Conservation (phyloP, 2,329 filamentous ascomycete genomes). For the Dactylellina cionopaga region DNA sequence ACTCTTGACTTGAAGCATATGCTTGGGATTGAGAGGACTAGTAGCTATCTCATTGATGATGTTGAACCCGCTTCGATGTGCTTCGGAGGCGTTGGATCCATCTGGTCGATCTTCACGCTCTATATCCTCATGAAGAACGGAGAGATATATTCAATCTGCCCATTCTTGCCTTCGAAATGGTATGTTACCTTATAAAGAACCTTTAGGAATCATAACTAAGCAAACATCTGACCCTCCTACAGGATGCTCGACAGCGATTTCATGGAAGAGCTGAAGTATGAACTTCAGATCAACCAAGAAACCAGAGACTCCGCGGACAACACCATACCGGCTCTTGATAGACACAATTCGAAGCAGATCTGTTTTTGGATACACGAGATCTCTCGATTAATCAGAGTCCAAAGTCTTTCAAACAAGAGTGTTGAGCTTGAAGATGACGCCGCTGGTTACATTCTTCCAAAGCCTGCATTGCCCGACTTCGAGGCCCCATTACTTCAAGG, state of each 20-base stretch:
- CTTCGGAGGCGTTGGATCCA: conserved; percentile 80
- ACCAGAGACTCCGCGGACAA: conserved; percentile 32
- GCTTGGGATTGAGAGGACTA: conserved; percentile 75
- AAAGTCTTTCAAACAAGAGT: conserved; percentile 25
- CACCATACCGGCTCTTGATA: conserved; percentile 20
- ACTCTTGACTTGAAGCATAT: conserved; percentile 84
- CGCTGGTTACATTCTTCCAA: conserved; percentile 36
- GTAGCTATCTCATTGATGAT: conserved; percentile 89
- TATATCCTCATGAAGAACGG: conserved; percentile 97
- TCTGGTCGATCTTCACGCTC: conserved; percentile 93
- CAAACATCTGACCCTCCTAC: conserved; percentile 15
- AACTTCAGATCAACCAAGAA: conserved; percentile 38
- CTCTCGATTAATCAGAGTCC: conserved; percentile 42
- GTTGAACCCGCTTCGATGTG: conserved; percentile 92
- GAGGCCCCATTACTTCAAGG: conserved; percentile 55
- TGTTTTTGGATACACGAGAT: conserved; percentile 50
- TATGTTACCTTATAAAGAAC: too few species aligned
- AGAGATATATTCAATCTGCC: conserved; percentile 92
- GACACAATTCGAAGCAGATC: conserved; percentile 40
- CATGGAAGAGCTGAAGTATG: conserved; percentile 40
- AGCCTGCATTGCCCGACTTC: conserved; percentile 28
- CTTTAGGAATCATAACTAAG: too few species aligned
- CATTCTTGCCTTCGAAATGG: conserved; percentile 87
- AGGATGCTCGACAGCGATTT: conserved; percentile 52
- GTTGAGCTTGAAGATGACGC: conserved; percentile 35